These are phyloP conservation scores for Blastocystis sp. DNA, from an alignment of 352 stramenopile species.

Conservation along the genomic window DNA sequence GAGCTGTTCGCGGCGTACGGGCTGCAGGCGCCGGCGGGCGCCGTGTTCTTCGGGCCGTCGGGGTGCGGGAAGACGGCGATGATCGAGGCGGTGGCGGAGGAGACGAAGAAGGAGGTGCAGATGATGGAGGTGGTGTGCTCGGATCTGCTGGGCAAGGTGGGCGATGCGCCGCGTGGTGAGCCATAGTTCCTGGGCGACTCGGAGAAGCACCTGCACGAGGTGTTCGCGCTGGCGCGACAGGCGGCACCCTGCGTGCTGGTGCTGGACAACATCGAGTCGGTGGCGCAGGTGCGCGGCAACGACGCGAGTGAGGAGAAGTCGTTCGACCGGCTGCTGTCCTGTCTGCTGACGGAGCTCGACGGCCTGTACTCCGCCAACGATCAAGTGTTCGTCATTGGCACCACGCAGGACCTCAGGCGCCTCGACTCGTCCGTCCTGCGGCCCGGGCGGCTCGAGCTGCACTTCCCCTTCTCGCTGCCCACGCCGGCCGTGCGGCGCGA, in stretches of 20 bases:
- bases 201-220: slow-evolving; percentile 81
- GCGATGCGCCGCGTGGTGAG: not conserved
- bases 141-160: slow-evolving; percentile 83
- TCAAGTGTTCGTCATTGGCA: slow-evolving; percentile 80
- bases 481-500: slow-evolving; percentile 8
- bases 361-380: slow-evolving; percentile 74
- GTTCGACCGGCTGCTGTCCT: slow-evolving; percentile 84
- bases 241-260: slow-evolving; percentile 84
- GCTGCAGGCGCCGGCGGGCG: slow-evolving; percentile 68
- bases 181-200: slow-evolving; percentile 78
- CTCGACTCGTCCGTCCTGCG: slow-evolving; percentile 83
- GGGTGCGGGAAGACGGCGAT: slow-evolving; percentile 72
- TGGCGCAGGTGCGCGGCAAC: slow-evolving; percentile 82
- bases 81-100: slow-evolving; percentile 61
- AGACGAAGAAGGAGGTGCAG: slow-evolving; percentile 68
- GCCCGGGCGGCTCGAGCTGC: slow-evolving; percentile 74
- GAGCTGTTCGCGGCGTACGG: slow-evolving; percentile 43
- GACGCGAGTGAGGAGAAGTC: slow-evolving; percentile 85
- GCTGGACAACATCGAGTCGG: slow-evolving; percentile 86
- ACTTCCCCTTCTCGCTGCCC: slow-evolving; percentile 60
- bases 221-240: slow-evolving; percentile 82
- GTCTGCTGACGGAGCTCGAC: slow-evolving; percentile 86
- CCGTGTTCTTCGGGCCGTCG: slow-evolving; percentile 72
- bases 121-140: slow-evolving; percentile 84
- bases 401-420: slow-evolving; percentile 77